These are phyloP conservation scores for Gracilariopsis chorda DNA, from an alignment of 23 red algal species.

Conservation along the genomic window DNA sequence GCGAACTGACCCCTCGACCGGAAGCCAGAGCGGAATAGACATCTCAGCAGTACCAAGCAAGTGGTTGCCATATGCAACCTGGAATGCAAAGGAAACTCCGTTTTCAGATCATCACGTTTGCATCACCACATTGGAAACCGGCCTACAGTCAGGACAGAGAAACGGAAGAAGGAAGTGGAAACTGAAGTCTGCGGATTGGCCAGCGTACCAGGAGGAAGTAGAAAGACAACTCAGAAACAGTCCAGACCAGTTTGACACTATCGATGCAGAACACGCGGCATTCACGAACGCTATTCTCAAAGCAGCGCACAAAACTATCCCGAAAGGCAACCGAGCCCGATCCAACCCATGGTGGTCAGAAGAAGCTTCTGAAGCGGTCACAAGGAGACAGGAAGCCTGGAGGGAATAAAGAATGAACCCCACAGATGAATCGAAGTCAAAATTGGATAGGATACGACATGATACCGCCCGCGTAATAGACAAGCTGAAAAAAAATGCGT, in stretches of 20 bases:
- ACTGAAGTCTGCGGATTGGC: background rate
- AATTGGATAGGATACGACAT: background rate
- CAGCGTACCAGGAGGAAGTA: background rate
- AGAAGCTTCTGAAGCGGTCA: background rate
- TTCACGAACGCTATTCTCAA: background rate
- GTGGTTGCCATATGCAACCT: background rate
- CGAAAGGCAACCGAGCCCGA: background rate
- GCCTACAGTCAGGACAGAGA: background rate
- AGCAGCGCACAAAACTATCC: background rate
- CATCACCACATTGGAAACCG: background rate
- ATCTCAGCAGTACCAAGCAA: background rate
- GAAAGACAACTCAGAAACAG: background rate
- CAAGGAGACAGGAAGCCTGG: background rate
- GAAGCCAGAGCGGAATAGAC: background rate
- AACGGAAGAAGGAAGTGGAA: background rate
- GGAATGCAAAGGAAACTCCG: background rate
- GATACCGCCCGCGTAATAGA: background rate
- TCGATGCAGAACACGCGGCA: background rate
- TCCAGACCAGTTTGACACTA: background rate
- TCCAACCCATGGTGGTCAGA: background rate
- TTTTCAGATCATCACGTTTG: background rate
- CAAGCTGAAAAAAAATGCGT: background rate
- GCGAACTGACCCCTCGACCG: background rate
- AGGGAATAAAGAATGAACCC: background rate
- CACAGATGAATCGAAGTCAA: background rate